These are phyloP conservation scores for Nitzschia sp. DNA, from an alignment of 108 stramenopile species.

Conservation along the genomic window DNA sequence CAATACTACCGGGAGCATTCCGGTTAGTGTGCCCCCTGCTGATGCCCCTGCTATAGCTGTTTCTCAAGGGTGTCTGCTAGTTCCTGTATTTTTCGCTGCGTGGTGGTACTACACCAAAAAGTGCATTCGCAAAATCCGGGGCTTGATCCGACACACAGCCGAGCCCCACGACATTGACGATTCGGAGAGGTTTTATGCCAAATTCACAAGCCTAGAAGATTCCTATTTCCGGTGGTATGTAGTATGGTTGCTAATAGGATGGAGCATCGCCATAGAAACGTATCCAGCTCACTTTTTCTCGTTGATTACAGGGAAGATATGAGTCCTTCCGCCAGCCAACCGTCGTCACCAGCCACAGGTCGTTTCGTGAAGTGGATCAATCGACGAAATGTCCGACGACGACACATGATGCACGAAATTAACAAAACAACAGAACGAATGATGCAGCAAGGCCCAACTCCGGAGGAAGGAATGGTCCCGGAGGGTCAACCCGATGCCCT, in stretches of 20 bases:
- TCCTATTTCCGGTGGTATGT: conserved; percentile 12
- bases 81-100: conserved; percentile 33
- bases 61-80: conserved; percentile 28
- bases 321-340: neutral
- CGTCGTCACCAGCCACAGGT: neutral
- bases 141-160: conserved; percentile 6
- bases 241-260: neutral
- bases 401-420: neutral
- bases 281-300: neutral
- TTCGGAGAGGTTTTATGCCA: conserved; percentile 13
- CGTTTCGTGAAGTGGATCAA: conserved; percentile 38
- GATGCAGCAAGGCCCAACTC: neutral
- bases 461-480: no score
- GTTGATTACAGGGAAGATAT: conserved; percentile 20
- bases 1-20: no score
- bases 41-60: neutral
- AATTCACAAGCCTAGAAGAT: conserved; percentile 12
- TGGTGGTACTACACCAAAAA: conserved; percentile 43
- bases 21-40: no score
- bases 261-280: no score
- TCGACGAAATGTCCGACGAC: conserved; percentile 26
- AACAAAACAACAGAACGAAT: conserved; percentile 10
- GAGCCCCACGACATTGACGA: neutral
- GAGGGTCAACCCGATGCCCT: no score
- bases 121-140: conserved; percentile 13